Evolutionary conservation across 345 rosid genomes (phyloP).

Genomic region (Eucalyptus pauciflora): DNA sequence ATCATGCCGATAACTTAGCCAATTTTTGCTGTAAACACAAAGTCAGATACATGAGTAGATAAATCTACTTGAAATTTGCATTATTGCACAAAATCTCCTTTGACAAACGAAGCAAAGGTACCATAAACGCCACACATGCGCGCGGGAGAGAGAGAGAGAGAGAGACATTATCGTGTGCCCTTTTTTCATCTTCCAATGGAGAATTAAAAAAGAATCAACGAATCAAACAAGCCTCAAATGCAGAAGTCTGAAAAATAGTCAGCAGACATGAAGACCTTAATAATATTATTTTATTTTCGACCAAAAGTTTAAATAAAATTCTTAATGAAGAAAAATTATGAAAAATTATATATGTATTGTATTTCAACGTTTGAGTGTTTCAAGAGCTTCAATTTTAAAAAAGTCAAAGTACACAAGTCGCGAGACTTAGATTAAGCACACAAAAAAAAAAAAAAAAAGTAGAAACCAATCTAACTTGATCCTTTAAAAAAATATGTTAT

Average conservation of each 20-base stretch:
- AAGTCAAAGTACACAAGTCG: too few relatives aligned
- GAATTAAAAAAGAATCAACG: neutral
- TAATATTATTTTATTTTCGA: neutral
- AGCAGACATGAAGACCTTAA: neutral
- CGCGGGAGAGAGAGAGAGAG: too few relatives aligned
- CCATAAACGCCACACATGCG: too few relatives aligned
- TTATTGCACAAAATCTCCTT: too few relatives aligned
- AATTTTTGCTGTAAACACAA: too few relatives aligned
- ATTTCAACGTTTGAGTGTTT: neutral
- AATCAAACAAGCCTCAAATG: neutral
- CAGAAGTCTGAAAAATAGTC: neutral
- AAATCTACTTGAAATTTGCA: too few relatives aligned
- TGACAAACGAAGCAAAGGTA: too few relatives aligned
- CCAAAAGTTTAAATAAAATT: neutral
- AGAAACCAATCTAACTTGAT: neutral
- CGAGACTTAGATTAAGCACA: too few relatives aligned
- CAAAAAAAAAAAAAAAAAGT: rapidly evolving
- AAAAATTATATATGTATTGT: neutral
- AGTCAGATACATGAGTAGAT: too few relatives aligned
- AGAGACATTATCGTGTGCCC: neutral
- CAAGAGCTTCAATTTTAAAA: neutral
- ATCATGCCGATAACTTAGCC: too few relatives aligned
- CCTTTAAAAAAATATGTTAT: neutral
- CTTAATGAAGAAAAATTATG: neutral
- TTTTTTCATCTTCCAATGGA: neutral